Base-by-base conservation (phyloP, 78 protist species). In the Dictyostelium purpureum region DNA sequence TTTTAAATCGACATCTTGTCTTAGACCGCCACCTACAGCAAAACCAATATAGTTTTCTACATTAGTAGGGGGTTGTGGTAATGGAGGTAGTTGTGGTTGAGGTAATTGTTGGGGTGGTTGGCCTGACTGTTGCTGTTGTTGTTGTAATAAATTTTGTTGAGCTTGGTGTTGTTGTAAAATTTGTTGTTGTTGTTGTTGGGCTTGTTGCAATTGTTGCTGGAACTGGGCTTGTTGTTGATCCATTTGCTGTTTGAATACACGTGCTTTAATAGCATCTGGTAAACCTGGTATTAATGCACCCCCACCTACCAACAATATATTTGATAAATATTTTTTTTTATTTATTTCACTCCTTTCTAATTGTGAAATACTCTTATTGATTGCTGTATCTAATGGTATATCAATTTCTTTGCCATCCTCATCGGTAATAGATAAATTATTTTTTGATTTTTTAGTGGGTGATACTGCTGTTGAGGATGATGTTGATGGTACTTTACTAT, bases 241-340 rank as follows among this genome's bases (percentile, higher is more conserved):
- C 26, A 45, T 24, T 31, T 28, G 14, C 21, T 35, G 40, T 26
- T 45, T 73, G 14, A 28, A 35, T 18, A 75, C 4, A 57, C 85
- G 70, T 14, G 19, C 26, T 35, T 45, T 85, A 11, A 85, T 5
- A 4, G 73, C 63, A 7, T 33, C 67, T 38, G 52, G 47, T 6
- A 85, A 19, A 4, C 92, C 92, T 10, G 80, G 77, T 1, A 76
- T 35, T 0, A 28, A 19, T 4, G 83, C 26, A 19, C 92, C 92
- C 9, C 92, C 92, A 14, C 92, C 92, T 4, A 85, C 92, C 9
- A 85, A 7, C 18, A 73, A 49, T 9, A 85, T 52, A 66, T 85
- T 85, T 6, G 43, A 35, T 14, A 56, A 11, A 28, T 31, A 73
- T 19, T 45, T 52, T 37, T 61, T 85, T 28, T 61, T 42, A 63